phyloP scores from a whole-genome alignment of 192 early-diverging fungal species.

The Coemansia asiatica region DNA sequence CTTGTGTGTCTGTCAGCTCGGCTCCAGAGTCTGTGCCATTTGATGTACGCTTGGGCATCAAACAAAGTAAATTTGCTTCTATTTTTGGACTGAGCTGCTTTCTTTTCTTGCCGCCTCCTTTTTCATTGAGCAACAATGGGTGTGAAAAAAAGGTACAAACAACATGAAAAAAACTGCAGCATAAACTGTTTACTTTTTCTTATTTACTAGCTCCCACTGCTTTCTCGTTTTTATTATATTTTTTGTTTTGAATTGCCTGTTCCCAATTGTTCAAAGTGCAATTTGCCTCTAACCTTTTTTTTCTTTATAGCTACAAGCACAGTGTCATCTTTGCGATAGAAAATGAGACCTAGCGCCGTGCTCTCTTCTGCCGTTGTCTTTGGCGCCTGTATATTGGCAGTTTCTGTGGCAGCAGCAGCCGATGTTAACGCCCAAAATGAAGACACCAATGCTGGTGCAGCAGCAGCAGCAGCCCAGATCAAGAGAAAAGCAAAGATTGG shows the following conservation, averaged over 20 bases:
- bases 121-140: neutral
- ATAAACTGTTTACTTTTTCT: neutral
- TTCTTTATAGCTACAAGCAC: neutral
- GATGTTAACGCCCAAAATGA: neutral
- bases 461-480: neutral
- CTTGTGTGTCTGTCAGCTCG: too few relatives aligned
- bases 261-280: neutral
- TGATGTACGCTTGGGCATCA: too few relatives aligned
- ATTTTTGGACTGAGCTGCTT: constrained; percentile 5
- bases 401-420: neutral
- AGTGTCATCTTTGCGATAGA: neutral
- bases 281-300: neutral
- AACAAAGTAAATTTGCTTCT: neutral
- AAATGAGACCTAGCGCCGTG: neutral
- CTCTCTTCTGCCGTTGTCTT: neutral
- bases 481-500: constrained; percentile 11
- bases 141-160: neutral
- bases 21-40: too few relatives aligned
- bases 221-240: neutral
- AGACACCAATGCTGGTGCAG: neutral
- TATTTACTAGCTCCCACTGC: neutral
- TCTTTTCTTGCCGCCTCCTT: neutral
- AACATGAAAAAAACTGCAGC: neutral
- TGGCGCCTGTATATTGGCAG: neutral
- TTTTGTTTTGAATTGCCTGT: neutral